phyloP scores from a whole-genome alignment of 2,329 filamentous ascomycete genomes.

The Tolypocladium tropicale region DNA sequence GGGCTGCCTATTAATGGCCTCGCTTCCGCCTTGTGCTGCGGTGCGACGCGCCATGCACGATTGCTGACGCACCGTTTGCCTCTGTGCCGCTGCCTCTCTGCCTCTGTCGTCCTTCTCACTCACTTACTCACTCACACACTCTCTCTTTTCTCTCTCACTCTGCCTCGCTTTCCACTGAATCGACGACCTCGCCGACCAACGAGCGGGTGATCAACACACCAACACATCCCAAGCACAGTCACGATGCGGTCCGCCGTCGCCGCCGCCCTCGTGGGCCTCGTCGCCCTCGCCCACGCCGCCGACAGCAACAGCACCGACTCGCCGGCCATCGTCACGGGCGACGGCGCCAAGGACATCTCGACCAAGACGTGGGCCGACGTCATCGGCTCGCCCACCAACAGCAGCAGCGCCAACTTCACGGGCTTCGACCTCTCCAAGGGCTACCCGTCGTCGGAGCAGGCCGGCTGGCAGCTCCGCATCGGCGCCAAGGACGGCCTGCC shows the following conservation, averaged over 20 bases:
- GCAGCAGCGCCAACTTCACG: constrained; percentile 1
- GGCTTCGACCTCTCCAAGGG: constrained; percentile 3
- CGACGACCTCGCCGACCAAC: too few relatives aligned
- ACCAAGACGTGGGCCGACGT: constrained; percentile 1
- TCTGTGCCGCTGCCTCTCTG: not conserved
- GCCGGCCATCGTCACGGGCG: not conserved
- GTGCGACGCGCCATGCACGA: too few relatives aligned
- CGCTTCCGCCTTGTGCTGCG: not conserved
- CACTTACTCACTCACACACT: too few relatives aligned
- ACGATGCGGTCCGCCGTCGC: constrained; percentile 1
- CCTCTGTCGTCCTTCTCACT: too few relatives aligned
- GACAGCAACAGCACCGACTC: not conserved
- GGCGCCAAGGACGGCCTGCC: not conserved
- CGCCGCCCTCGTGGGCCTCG: constrained; percentile 1
- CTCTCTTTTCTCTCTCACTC: too few relatives aligned
- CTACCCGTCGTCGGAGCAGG: constrained; percentile 2
- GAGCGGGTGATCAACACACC: too few relatives aligned
- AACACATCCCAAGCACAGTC: not conserved
- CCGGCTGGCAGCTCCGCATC: constrained; percentile 4
- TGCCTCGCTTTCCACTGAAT: too few relatives aligned
- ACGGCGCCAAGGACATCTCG: constrained; percentile 1
- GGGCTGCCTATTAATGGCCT: not conserved
- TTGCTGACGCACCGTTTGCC: not conserved
- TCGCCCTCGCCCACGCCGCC: constrained; percentile 1
- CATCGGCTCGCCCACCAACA: constrained; percentile 1